Evolutionary conservation across 108 stramenopile genomes (phyloP).

Genomic region (Skeletonema costatum): DNA sequence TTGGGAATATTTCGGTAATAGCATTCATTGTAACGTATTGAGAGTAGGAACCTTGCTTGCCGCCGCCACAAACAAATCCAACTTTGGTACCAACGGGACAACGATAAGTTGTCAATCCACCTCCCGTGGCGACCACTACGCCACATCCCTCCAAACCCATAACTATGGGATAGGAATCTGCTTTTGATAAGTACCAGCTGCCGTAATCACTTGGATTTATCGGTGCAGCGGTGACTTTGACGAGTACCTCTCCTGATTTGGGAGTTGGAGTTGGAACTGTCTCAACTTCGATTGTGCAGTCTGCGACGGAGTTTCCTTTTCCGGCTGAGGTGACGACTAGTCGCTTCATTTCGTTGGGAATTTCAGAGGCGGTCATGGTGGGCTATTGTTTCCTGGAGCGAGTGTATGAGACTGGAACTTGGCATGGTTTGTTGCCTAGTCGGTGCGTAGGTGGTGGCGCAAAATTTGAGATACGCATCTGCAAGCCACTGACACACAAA

Average conservation of each 20-base stretch:
- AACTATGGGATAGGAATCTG: slow-evolving; percentile 33
- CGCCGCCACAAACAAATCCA: slow-evolving; percentile 25
- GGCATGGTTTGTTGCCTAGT: too few species aligned
- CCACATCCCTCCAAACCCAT: slow-evolving; percentile 65
- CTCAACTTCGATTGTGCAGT: slow-evolving; percentile 50
- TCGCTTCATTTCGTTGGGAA: slow-evolving; percentile 50
- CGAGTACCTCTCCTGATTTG: slow-evolving; percentile 35
- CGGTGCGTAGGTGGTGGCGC: too few species aligned
- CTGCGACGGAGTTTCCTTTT: slow-evolving; percentile 24
- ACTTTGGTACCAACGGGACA: slow-evolving; percentile 44
- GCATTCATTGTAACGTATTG: slow-evolving; percentile 52
- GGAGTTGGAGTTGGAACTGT: slow-evolving; percentile 47
- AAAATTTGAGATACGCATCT: too few species aligned
- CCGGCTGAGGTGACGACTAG: slow-evolving; percentile 48
- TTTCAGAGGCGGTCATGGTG: not conserved
- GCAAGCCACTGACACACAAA: too few species aligned
- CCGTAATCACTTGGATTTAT: slow-evolving; percentile 57
- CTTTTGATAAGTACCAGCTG: slow-evolving; percentile 36
- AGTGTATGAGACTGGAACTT: too few species aligned
- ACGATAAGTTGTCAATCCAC: slow-evolving; percentile 37
- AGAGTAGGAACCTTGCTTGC: slow-evolving; percentile 50
- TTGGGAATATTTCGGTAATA: slow-evolving; percentile 29
- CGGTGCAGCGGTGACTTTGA: slow-evolving; percentile 45
- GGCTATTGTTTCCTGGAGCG: too few species aligned
- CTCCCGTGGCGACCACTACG: slow-evolving; percentile 48